These are phyloP conservation scores for Vinca minor DNA, from an alignment of 257 asterid species.

Conservation along the genomic window DNA sequence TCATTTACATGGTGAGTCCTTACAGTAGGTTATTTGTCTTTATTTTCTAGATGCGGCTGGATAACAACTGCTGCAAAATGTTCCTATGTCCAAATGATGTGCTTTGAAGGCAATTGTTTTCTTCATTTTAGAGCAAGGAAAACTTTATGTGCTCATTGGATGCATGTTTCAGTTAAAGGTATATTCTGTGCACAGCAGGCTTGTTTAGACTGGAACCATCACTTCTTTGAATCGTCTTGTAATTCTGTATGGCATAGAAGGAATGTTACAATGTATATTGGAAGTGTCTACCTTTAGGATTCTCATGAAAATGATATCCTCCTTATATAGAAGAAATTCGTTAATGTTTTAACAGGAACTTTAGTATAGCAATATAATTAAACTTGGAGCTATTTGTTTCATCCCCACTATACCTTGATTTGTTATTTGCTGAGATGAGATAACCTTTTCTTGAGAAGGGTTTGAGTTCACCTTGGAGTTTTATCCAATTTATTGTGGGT, in stretches of 20 bases:
- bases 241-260: neutral
- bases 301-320: neutral
- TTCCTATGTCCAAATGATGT: neutral
- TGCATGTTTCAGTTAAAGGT: neutral
- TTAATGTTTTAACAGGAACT: neutral
- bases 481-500: neutral
- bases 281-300: neutral
- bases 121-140: neutral
- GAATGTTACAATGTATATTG: neutral
- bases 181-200: neutral
- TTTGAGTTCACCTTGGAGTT: neutral
- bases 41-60: neutral
- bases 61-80: neutral
- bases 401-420: neutral
- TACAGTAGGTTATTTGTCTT: neutral
- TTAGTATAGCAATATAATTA: neutral
- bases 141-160: neutral
- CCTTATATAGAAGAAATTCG: neutral
- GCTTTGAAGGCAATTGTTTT: neutral
- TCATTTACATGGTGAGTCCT: slow-evolving; percentile 73
- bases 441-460: neutral
- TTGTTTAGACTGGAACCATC: neutral
- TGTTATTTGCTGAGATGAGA: neutral
- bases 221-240: neutral
- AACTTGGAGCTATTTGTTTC: neutral